Conservation (phyloP, 2,329 filamentous ascomycete genomes). For the Teratosphaeria zuluensis region DNA sequence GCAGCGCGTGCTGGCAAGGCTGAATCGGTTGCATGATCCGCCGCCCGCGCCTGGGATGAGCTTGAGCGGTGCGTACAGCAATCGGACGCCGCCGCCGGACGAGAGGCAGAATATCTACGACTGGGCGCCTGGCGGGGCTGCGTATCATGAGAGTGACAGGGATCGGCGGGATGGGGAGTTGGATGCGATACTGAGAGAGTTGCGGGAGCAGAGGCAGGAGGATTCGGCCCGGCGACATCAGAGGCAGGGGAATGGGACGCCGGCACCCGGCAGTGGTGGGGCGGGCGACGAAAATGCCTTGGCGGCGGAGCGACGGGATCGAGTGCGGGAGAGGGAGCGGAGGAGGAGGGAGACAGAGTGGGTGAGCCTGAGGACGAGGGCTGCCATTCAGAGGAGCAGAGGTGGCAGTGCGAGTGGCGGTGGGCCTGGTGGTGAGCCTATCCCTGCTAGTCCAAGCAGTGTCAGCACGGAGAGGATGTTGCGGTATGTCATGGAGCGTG, state of each 20-base stretch:
- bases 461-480: constrained; percentile 28
- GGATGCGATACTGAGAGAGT: constrained; percentile 31
- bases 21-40: constrained; percentile 35
- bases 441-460: constrained; percentile 16
- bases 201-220: constrained; percentile 24
- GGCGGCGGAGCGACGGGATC: constrained; percentile 16
- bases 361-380: constrained; percentile 22
- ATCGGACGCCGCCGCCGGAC: constrained; percentile 40
- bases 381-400: constrained; percentile 24
- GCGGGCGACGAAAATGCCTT: constrained; percentile 5
- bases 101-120: constrained; percentile 47
- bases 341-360: constrained; percentile 20
- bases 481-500: constrained; percentile 32
- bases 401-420: neutral
- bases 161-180: constrained; percentile 10
- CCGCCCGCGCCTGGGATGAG: constrained; percentile 15
- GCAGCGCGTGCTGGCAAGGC: constrained; percentile 36
- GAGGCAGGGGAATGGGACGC: constrained; percentile 13
- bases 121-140: constrained; percentile 40
- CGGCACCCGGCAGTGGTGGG: constrained; percentile 17
- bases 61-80: constrained; percentile 38
- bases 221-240: neutral
- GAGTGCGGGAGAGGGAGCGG: constrained; percentile 18
- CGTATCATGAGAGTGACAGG: neutral
- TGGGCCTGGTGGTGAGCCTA: constrained; percentile 10